These are phyloP conservation scores for Acer yangbiense DNA, from an alignment of 345 rosid species.

Conservation along the genomic window DNA sequence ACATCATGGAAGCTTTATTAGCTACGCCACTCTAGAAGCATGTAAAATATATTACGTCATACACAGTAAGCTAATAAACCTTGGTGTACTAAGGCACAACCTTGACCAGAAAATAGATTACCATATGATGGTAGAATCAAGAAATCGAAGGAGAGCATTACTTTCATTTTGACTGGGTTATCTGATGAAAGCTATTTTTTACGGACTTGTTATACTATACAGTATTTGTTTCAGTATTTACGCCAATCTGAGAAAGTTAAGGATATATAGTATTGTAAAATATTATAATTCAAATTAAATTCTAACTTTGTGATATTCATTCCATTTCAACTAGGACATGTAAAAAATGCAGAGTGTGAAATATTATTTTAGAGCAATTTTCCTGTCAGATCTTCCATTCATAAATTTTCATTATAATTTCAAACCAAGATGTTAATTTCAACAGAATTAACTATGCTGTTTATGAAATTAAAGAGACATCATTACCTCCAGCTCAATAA, in stretches of 20 bases:
- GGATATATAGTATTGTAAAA: neutral
- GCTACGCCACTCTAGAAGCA: slow-evolving; percentile 8
- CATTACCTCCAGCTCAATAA: slow-evolving; percentile 71
- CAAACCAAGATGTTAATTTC: neutral
- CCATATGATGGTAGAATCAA: neutral
- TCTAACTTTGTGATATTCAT: neutral
- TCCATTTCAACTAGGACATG: neutral
- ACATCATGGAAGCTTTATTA: neutral
- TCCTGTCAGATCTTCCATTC: neutral
- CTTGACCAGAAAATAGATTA: neutral
- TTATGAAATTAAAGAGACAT: slow-evolving; percentile 9
- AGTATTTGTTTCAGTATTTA: neutral
- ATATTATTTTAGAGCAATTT: no score
- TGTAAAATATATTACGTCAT: neutral
- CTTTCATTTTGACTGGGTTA: neutral
- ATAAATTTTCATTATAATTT: neutral
- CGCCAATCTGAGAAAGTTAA: neutral
- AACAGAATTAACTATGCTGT: neutral
- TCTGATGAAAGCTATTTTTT: neutral
- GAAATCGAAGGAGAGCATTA: neutral
- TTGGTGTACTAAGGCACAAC: neutral
- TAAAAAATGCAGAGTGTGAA: no score
- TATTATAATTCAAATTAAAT: neutral
- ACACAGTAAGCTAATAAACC: neutral
- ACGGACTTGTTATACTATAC: neutral